Conservation (phyloP, 2,329 filamentous ascomycete genomes). For the Cytospora piceae region DNA sequence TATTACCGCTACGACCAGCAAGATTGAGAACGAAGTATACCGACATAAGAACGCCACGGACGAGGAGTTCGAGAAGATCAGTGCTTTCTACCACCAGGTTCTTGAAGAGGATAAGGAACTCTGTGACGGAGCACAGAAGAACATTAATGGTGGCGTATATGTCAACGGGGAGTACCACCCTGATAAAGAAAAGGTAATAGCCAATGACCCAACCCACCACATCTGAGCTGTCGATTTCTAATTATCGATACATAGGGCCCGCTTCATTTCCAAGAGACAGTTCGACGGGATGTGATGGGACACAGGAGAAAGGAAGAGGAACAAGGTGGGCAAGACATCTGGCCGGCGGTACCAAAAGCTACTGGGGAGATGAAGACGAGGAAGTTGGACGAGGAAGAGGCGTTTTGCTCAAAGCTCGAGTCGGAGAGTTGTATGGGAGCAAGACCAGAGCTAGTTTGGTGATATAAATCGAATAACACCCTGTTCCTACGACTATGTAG, state of each 20-base stretch:
- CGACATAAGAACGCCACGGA: constrained; percentile 51
- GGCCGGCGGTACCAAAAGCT: constrained; percentile 17
- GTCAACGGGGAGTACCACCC: constrained; percentile 57
- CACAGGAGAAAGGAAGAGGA: constrained; percentile 24
- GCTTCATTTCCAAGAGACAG: constrained; percentile 23
- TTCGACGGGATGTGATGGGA: constrained; percentile 21
- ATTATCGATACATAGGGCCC: not conserved
- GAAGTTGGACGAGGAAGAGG: constrained; percentile 27
- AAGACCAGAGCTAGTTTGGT: constrained; percentile 21
- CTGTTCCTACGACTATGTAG: too few relatives aligned
- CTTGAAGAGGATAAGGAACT: constrained; percentile 56
- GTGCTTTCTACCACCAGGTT: constrained; percentile 55
- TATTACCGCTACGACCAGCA: constrained; percentile 44
- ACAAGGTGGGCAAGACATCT: constrained; percentile 22
- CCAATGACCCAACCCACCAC: too few relatives aligned
- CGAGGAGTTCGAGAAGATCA: constrained; percentile 50
- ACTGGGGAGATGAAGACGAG: constrained; percentile 7
- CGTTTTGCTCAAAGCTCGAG: constrained; percentile 28
- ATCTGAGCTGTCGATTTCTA: not conserved
- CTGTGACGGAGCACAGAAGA: constrained; percentile 52
- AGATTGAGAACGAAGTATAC: constrained; percentile 56
- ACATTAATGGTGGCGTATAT: constrained; percentile 55
- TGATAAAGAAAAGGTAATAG: constrained; percentile 48
- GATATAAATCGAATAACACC: not conserved
- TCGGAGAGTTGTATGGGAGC: constrained; percentile 14